Base-by-base conservation (phyloP, 257 asterid species). In the Phtheirospermum japonicum region DNA sequence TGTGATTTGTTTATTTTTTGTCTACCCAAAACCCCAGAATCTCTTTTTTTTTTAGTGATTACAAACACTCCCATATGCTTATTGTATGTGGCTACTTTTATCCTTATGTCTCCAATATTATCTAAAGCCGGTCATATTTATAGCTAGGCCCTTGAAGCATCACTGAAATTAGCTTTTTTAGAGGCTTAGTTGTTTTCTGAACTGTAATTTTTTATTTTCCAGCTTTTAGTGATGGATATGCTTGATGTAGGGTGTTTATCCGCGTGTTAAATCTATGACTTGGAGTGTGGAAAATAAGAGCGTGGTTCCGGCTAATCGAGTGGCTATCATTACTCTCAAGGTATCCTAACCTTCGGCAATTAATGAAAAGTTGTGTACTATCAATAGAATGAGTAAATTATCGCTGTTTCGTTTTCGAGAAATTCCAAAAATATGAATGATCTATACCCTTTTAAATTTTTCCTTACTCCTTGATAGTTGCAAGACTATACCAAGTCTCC, bases 261-360 rank as follows among this genome's bases (percentile, higher is more conserved):
- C 83, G 2, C 67, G 67, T 59, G 67, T 80, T 53, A 75, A 80
- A 70, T 80, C 77, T 8, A 74, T 80, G 81, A 77, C 78, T 36
- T 80, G 86, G 86, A 75, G 77, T 40, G 65, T 80, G 49, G 83
- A 68, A 61, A 66, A 75, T 40, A 71, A 48, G 68, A 67, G 76
- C 48, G 65, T 33, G 45, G 56, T 51, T 32, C 70, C 65, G 10
- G 48, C 69, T 23, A 59, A 49, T 66, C 75, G 75, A 63, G 81
- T 74, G 58, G 81, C 86, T 62, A 55, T 69, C 10, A 72, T 80
- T 45, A 68, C 77, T 53, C 79, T 80, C 45, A 74, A 80, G 83
- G 86, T 80, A 63, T 62, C 65, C 30, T 46, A 16, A 23, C 28
- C 28, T 23, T 23, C 28, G 28, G 28, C 3, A 1, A 1, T 23